A percentile compares a stretch with the other conserved stretches of the same genome.
phyloP scores from a whole-genome alignment of 805 yeast species.

The Cyberlindnera bimundalis region DNA sequence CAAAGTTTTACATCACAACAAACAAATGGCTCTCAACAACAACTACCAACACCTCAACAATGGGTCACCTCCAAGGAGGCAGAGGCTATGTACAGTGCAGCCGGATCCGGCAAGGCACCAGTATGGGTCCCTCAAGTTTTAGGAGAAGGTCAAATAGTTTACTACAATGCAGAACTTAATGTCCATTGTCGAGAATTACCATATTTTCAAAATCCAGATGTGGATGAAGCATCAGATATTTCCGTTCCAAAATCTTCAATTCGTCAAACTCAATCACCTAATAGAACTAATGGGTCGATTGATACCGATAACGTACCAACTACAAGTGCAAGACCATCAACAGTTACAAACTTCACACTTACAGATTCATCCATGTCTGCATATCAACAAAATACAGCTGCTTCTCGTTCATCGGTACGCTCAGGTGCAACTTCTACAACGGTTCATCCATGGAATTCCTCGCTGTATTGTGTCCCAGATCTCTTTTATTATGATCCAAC shows the following conservation, averaged over 20 bases:
- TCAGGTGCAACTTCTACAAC: conserved; percentile 14
- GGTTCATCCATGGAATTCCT: conserved; percentile 27
- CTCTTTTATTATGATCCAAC: conserved; percentile 56
- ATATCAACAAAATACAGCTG: background rate
- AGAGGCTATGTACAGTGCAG: conserved; percentile 34
- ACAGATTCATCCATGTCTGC: background rate
- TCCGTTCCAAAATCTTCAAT: conserved; percentile 18
- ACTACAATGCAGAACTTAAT: conserved; percentile 57
- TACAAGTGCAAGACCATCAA: conserved; percentile 21
- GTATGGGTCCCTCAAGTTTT: conserved; percentile 65
- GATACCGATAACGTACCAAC: background rate
- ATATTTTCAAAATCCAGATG: conserved; percentile 37
- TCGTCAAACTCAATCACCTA: too few relatives aligned
- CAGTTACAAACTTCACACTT: conserved; percentile 6
- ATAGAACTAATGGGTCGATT: background rate
- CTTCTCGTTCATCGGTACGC: conserved; percentile 10
- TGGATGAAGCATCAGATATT: conserved; percentile 32
- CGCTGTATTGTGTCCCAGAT: conserved; percentile 32
- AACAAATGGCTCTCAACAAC: background rate
- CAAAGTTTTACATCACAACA: conserved; percentile 30
- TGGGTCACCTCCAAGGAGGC: conserved; percentile 35
- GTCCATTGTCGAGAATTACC: conserved; percentile 61
- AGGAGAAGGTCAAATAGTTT: conserved; percentile 50
- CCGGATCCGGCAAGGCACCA: conserved; percentile 35
- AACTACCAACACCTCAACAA: conserved; percentile 11